These are phyloP conservation scores for Nemania serpens DNA, from an alignment of 2,329 filamentous ascomycete species.

Conservation along the genomic window DNA sequence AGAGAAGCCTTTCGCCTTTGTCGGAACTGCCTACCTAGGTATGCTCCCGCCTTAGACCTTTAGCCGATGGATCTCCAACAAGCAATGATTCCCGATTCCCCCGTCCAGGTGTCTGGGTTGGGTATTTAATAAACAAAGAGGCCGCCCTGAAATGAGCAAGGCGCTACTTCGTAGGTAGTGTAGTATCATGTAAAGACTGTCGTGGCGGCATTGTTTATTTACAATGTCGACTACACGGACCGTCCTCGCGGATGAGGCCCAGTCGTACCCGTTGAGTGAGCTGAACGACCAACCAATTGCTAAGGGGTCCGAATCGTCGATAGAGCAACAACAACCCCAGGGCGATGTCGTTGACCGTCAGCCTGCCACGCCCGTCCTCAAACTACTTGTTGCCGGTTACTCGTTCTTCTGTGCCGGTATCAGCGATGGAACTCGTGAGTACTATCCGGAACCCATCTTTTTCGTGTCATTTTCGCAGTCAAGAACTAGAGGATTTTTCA, in stretches of 20 bases:
- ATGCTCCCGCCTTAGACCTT: too few species aligned
- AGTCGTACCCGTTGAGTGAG: constrained; percentile 34
- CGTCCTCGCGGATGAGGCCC: constrained; percentile 20
- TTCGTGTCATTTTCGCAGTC: not conserved
- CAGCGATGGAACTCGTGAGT: constrained; percentile 61
- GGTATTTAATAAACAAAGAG: constrained; percentile 20
- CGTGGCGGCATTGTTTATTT: too few species aligned
- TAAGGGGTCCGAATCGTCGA: constrained; percentile 29
- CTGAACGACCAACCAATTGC: constrained; percentile 17
- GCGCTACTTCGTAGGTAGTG: not conserved
- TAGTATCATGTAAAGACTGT: too few species aligned
- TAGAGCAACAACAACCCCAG: constrained; percentile 19
- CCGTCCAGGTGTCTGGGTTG: too few species aligned
- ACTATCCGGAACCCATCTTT: not conserved
- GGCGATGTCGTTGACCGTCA: constrained; percentile 30
- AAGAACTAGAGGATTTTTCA: not conserved
- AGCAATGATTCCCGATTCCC: too few species aligned
- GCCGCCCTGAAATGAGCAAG: not conserved
- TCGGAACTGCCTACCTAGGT: too few species aligned
- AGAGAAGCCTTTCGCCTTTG: too few species aligned
- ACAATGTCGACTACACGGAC: constrained; percentile 32
- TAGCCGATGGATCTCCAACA: too few species aligned
- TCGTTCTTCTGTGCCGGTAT: constrained; percentile 69
- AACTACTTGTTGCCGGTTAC: constrained; percentile 59
- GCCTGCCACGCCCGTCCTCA: constrained; percentile 44